Evolutionary conservation across 1,284 basidiomycete species (phyloP), one percentile per base, ranked within the genome.

Genomic region (Singerocomus inundabilis): DNA sequence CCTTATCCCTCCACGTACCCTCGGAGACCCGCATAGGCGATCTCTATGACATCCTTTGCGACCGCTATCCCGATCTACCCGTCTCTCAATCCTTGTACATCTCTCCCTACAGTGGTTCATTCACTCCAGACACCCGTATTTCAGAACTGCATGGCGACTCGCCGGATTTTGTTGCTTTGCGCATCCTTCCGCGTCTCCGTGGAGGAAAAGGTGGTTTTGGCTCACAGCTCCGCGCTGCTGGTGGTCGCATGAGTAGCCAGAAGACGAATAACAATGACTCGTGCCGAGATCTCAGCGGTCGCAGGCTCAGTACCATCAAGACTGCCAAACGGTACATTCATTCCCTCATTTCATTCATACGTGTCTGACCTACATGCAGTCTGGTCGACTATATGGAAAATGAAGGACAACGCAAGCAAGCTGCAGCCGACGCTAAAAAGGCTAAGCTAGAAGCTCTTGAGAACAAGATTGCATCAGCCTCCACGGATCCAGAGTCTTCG

Each of bases 151-250:
- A 69, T 57, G 56, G 53, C 12, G 60, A 71, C 48, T 68, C 70
- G 6, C 61, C 65, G 7, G 64, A 67, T 24, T 68, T 88, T 12
- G 69, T 90, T 16, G 77, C 77, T 2, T 70, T 91, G 5, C 78
- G 88, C 0, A 72, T 91, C n/a, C 72, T 78, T 1, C 86, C 88
- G 0, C 74, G 86, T 29, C 67, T 96, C 10, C 77, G 78, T 10
- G 96, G 96, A 53, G 97, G 97, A 41, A 99, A 99, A 71, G 96
- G 97, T 64, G 96, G 96, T 44, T 99, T 99, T 66, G 96, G 97
- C 8, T 91, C 89, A 24, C 94, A 98, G 76, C 79, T 99, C 56
- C 84, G 96, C 66, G 96, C 97, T 0, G 94, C 95, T 18, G 96
- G 96, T 58, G 96, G 96, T 9, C 84, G 95, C 36, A 99, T 99